phyloP scores from a whole-genome alignment of 805 yeast species.

The Saccharomycopsis vini region DNA sequence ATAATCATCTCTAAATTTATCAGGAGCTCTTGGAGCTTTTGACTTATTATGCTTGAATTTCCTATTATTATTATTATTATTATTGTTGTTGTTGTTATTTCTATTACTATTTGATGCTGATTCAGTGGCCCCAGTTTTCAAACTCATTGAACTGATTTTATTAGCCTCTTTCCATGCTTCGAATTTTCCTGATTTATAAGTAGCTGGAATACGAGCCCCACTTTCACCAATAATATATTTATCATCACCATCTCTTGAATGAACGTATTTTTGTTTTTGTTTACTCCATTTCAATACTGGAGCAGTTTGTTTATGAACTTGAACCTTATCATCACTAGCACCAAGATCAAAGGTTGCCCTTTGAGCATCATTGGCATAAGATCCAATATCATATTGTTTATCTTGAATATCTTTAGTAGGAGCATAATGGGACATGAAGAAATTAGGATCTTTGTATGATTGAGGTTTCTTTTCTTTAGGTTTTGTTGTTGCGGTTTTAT shows the following conservation, averaged over 20 bases:
- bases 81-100: conserved; percentile 60
- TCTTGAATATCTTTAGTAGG: conserved; percentile 75
- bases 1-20: conserved; percentile 80
- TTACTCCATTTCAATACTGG: conserved; percentile 84
- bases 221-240: conserved; percentile 90
- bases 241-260: conserved; percentile 68
- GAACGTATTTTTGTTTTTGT: conserved; percentile 83
- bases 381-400: conserved; percentile 47
- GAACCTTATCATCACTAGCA: conserved; percentile 54
- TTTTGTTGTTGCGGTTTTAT: conserved; percentile 19
- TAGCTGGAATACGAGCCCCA: conserved; percentile 88
- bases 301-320: conserved; percentile 53
- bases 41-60: conserved; percentile 64
- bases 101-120: conserved; percentile 23
- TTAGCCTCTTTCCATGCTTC: conserved; percentile 85
- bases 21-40: conserved; percentile 86
- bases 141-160: conserved; percentile 38
- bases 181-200: conserved; percentile 81
- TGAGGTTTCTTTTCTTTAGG: conserved; percentile 37
- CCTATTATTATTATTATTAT: conserved; percentile 37
- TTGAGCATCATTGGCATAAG: conserved; percentile 79
- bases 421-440: conserved; percentile 83
- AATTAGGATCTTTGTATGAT: conserved; percentile 65
- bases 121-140: conserved; percentile 44
- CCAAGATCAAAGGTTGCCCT: conserved; percentile 78